Conservation (phyloP, 768 basidiomycete species). For the Tephrocybe sp. region DNA sequence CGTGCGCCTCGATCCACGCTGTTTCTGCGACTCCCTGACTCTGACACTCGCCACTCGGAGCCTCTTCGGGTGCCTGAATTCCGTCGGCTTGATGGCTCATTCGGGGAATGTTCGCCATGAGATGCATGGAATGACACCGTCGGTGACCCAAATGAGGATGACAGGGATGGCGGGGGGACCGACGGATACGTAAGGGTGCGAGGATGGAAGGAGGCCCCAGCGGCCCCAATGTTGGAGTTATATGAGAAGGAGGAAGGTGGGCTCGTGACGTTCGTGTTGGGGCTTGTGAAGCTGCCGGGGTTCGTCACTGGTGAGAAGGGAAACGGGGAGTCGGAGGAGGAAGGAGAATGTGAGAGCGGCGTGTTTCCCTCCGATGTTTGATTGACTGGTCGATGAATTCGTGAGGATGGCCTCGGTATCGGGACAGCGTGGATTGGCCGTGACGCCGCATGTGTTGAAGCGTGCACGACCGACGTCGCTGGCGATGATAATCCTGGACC, state of each 20-base stretch:
- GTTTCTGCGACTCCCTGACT: conserved; percentile 45
- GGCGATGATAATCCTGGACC: conserved; percentile 41
- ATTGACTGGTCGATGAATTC: conserved; percentile 54
- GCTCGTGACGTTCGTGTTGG: conserved; percentile 66
- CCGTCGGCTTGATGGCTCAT: conserved; percentile 53
- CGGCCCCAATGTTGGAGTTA: conserved; percentile 35
- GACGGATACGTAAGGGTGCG: conserved; percentile 70
- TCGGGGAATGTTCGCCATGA: conserved; percentile 49
- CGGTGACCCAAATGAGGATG: conserved; percentile 76
- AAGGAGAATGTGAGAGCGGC: conserved; percentile 63
- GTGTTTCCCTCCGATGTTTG: conserved; percentile 52
- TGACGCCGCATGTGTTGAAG: conserved; percentile 26
- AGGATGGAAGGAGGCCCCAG: conserved; percentile 25
- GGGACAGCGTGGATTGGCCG: conserved; percentile 58
- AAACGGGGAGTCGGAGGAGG: conserved; percentile 65
- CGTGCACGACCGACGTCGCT: conserved; percentile 41
- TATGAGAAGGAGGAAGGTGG: conserved; percentile 66
- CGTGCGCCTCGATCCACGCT: conserved; percentile 65
- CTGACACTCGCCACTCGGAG: conserved; percentile 31
- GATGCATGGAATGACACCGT: conserved; percentile 46
- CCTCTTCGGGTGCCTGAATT: conserved; percentile 43
- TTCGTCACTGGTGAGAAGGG: conserved; percentile 62
- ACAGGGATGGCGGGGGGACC: conserved; percentile 79
- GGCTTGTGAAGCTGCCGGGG: conserved; percentile 53
- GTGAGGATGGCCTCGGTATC: conserved; percentile 70